A percentile compares a stretch with the other conserved stretches of the same genome.
Evolutionary conservation across 2,329 filamentous ascomycete genomes (phyloP).

Genomic region (Cladophialophora exuberans): DNA sequence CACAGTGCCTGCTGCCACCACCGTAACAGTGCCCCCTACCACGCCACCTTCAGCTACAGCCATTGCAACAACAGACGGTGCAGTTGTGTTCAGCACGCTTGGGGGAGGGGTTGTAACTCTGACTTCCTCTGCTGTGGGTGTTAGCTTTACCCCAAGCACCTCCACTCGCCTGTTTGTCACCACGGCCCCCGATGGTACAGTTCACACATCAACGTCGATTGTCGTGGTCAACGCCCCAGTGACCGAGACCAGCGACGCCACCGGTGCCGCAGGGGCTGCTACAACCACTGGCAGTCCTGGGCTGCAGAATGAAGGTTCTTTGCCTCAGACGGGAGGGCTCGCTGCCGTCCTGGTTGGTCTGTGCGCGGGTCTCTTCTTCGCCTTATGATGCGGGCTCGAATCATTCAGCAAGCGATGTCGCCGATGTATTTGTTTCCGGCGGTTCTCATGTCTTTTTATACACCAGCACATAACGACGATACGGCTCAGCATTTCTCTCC

Average conservation of each 20-base stretch:
- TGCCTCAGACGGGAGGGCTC: constrained; percentile 31
- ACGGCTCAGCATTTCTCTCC: constrained; percentile 32
- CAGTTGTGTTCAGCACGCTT: constrained; percentile 36
- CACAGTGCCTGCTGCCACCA: constrained; percentile 30
- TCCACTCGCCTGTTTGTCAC: constrained; percentile 46
- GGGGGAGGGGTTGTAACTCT: constrained; percentile 37
- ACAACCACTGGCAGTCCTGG: constrained; percentile 38
- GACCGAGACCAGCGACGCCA: constrained; percentile 34
- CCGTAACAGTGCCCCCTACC: constrained; percentile 31
- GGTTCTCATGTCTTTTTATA: constrained; percentile 12
- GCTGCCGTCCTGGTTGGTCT: constrained; percentile 13
- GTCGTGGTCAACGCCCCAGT: constrained; percentile 46
- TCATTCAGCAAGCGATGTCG: not conserved
- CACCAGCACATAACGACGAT: constrained; percentile 27
- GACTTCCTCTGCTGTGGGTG: constrained; percentile 31
- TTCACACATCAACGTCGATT: constrained; percentile 49
- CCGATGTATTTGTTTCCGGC: constrained; percentile 1
- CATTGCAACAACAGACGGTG: constrained; percentile 30
- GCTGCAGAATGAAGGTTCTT: constrained; percentile 45
- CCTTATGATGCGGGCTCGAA: constrained; percentile 12
- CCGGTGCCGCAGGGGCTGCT: constrained; percentile 28
- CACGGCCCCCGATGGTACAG: constrained; percentile 46
- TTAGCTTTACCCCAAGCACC: constrained; percentile 39
- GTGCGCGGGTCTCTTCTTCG: constrained; percentile 18
- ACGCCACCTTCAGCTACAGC: constrained; percentile 29